These are phyloP conservation scores for Themeda triandra DNA, from an alignment of 176 grass and related monocot species.

Conservation along the genomic window DNA sequence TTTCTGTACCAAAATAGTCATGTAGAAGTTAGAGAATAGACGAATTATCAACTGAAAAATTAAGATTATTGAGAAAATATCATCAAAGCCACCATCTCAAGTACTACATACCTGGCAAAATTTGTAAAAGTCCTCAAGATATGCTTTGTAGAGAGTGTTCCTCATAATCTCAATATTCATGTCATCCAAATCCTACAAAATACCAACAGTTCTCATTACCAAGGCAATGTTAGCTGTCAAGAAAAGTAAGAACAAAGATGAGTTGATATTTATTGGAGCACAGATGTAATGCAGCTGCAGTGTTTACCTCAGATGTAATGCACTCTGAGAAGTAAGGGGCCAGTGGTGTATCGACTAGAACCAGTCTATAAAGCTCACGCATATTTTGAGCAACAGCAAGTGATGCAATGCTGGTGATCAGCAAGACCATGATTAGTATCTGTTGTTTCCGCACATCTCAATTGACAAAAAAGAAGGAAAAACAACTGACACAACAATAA, in stretches of 20 bases:
- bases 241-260: background rate
- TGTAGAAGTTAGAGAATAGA: background rate
- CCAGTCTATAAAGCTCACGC: constrained; percentile 98
- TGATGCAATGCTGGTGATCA: constrained; percentile 76
- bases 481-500: background rate
- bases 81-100: background rate
- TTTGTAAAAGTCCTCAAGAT: constrained; percentile 97
- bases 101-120: constrained; percentile 71
- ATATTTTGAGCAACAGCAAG: constrained; percentile 98
- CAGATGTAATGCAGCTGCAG: background rate
- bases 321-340: constrained; percentile 98
- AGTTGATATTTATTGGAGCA: background rate
- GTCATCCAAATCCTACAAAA: constrained; percentile 94
- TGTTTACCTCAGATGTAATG: constrained; percentile 94
- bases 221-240: background rate
- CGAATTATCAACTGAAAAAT: constrained; percentile 10
- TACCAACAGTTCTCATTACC: constrained; percentile 12
- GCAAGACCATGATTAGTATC: constrained; percentile 13
- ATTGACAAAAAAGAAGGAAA: background rate
- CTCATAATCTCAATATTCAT: constrained; percentile 99
- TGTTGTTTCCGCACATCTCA: background rate
- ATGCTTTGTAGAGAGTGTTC: constrained; percentile 99
- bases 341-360: constrained; percentile 90
- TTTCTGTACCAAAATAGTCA: constrained; percentile 62
- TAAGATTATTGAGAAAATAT: background rate